Base-by-base conservation (phyloP, 164 flowering plant species). In the Santalum album region DNA sequence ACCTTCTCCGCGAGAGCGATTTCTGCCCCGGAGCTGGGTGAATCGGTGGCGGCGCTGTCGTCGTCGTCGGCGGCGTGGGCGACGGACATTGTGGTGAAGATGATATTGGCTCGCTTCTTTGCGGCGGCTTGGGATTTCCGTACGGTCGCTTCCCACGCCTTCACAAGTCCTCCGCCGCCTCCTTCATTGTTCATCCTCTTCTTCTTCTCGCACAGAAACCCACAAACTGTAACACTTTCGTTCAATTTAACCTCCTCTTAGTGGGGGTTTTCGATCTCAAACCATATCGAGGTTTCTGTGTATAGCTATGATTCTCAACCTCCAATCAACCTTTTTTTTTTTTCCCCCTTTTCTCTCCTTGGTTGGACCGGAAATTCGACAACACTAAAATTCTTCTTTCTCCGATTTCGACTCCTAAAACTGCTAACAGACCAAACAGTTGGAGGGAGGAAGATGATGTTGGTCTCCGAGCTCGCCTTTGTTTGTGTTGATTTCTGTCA, bases 31-130 rank as follows among this genome's bases (percentile, higher is more conserved):
- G 44, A 59, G 14, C 15, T 9, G 16, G 14, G 4, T 3, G 48
- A 38, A 51, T 38, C 51, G 22, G 59, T 25, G 26, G 49, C 58
- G n/a, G 36, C 60, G 24, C 23, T 64, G 4, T 29, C 62, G 14
- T 69, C 80, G 15, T 68, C 78, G 34, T 82, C 85, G 18, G 80
- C 83, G 0, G 67, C 98, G 61, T 90, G 87, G 15, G 84, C 87
- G 1, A 84, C 85, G 24, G 87, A 79, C 86, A 77, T 84, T 61
- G 76, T 48, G 18, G 75, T 14, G 56, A 82, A 82, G 19, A 80
- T 61, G 60, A 68, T 65, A 47, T 53, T 64, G 12, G 67, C 51
- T 29, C 67, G 69, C 54, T 63, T 79, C 66, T 71, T 81, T 11
- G 68, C 69, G 12, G 56, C 36, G 36, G 68, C 69, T 59, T 68